Conservation (phyloP, 2,329 filamentous ascomycete species). For the Trichothecium roseum region DNA sequence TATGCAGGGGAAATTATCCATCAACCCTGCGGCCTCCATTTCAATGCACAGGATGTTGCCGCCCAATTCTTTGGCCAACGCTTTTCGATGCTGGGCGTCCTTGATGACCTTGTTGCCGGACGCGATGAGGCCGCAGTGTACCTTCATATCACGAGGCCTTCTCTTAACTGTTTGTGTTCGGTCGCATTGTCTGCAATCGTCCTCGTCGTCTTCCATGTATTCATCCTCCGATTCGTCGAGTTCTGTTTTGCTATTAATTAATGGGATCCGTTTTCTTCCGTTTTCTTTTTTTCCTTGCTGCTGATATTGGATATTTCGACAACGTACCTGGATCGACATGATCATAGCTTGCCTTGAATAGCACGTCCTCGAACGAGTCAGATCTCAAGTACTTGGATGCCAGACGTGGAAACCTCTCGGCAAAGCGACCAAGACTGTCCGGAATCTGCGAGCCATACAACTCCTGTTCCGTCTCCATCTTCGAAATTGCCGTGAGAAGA, state of each 20-base stretch:
- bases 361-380: too few relatives aligned
- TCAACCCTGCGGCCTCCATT: conserved; percentile 17
- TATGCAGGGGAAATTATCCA: conserved; percentile 16
- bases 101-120: conserved; percentile 3
- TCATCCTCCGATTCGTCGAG: too few relatives aligned
- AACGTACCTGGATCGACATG: not conserved
- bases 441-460: not conserved
- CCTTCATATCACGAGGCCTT: not conserved
- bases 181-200: conserved; percentile 1
- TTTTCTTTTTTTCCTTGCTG: too few relatives aligned
- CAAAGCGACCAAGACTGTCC: not conserved
- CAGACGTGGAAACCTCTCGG: not conserved
- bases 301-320: too few relatives aligned
- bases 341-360: conserved; percentile 1
- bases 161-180: conserved; percentile 1
- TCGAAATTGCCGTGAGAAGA: not conserved
- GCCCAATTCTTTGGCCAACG: not conserved
- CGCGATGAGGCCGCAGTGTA: conserved; percentile 4
- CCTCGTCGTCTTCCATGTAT: too few relatives aligned
- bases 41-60: conserved; percentile 13
- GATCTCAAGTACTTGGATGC: not conserved
- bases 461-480: not conserved
- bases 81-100: not conserved
- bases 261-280: too few relatives aligned
- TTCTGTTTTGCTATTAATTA: too few relatives aligned